Percentiles rank a stretch among this genome's conserved stretches.
Evolutionary conservation across 2,329 filamentous ascomycete species (phyloP).

Genomic region (Botrytis byssoidea): DNA sequence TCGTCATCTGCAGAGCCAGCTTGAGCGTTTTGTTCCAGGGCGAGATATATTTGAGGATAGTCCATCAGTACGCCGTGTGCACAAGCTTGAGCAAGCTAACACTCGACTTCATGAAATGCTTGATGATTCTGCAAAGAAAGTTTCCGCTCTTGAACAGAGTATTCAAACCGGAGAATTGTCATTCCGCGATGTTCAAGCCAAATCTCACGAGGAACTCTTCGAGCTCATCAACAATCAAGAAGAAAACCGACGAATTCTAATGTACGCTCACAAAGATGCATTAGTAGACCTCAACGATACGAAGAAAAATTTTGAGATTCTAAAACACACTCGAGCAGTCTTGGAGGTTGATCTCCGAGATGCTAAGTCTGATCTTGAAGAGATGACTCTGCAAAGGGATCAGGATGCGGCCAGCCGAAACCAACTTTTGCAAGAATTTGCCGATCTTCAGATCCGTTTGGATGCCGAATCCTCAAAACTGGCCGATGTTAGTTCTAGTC

Average conservation of each 20-base stretch:
- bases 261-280: slow-evolving; percentile 82
- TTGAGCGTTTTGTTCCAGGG: slow-evolving; percentile 65
- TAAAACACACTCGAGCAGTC: slow-evolving; percentile 76
- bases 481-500: slow-evolving; percentile 77
- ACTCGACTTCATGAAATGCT: slow-evolving; percentile 89
- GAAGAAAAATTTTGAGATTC: slow-evolving; percentile 81
- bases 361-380: slow-evolving; percentile 76
- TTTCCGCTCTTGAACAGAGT: slow-evolving; percentile 82
- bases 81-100: slow-evolving; percentile 91
- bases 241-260: slow-evolving; percentile 75
- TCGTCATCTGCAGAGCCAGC: slow-evolving; percentile 82
- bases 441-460: slow-evolving; percentile 88
- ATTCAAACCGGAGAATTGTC: slow-evolving; percentile 85
- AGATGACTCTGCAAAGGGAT: slow-evolving; percentile 74
- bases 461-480: slow-evolving; percentile 86
- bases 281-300: slow-evolving; percentile 82
- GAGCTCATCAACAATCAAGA: slow-evolving; percentile 93
- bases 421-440: slow-evolving; percentile 87
- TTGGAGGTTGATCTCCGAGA: slow-evolving; percentile 88
- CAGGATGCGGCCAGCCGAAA: slow-evolving; percentile 85
- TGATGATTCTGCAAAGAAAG: slow-evolving; percentile 89
- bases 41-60: slow-evolving; percentile 70
- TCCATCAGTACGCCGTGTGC: slow-evolving; percentile 75
- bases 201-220: slow-evolving; percentile 90
- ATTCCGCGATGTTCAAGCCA: slow-evolving; percentile 85